Evolutionary conservation across 768 basidiomycete genomes (phyloP), one percentile per base, ranked within the genome.

Genomic region (Pisolithus tinctorius): DNA sequence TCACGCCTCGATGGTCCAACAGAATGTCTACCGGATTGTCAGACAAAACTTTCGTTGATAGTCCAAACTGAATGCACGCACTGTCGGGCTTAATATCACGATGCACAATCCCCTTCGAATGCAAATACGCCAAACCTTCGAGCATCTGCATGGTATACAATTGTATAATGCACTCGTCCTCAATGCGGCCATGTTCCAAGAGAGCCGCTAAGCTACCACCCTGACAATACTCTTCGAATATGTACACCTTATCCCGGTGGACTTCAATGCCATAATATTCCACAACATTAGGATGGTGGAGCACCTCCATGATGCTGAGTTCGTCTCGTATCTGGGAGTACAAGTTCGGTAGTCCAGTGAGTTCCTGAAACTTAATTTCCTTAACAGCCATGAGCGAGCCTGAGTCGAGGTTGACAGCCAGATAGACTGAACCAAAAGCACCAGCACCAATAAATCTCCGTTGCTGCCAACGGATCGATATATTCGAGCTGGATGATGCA

Each of bases 221-320:
- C 60, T 94, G 88, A 65, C 96, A 99, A 66, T 88, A 99, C 69
- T 98, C 95, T 68, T 98, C 94, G 66, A 98, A 98, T 55, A 98
- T 97, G 71, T 95, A 98, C 16, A 98, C 93, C 70, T 94, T 93
- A 72, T 97, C 95, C 13, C 95, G 87, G 66, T 97, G 95, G 2
- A 98, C 95, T 69, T 99, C 96, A 58, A 99, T 94, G 29, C 96
- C 96, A 62, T 96, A 96, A 67, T 97, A 99, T 69, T 97, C 93
- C 47, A 98, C 96, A 39, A 98, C 88, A 62, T 98, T 98, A 23
- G 91, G 91, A 69, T 99, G 96, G 55, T 91, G 89, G 25, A 98
- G 77, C 82, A 98, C 86, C 68, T 94, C 92, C 96, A 99, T 99
- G 50, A 99, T 93, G 58, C 82, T 85, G 50, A 96, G 82, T 70